Conservation (phyloP, 2,329 filamentous ascomycete species). For the Huntiella decipiens region DNA sequence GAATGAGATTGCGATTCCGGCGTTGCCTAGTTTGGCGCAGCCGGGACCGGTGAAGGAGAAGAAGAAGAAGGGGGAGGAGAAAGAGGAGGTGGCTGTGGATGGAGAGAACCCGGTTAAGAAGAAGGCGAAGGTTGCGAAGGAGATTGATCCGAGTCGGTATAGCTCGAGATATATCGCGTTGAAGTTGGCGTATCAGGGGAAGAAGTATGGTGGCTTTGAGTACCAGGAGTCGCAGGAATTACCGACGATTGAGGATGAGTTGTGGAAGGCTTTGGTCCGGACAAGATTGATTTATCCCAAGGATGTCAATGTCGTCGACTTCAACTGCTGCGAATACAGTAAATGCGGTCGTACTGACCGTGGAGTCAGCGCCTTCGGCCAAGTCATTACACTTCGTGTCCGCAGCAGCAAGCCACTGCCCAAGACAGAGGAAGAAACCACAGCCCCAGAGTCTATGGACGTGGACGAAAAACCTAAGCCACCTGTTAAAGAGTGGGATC, state of each 20-base stretch:
- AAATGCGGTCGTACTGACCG: slow-evolving; percentile 89
- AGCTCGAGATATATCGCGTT: slow-evolving; percentile 70
- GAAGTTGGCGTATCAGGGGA: slow-evolving; percentile 85
- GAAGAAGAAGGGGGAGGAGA: slow-evolving; percentile 8
- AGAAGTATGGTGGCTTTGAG: slow-evolving; percentile 84
- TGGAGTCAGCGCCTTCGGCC: slow-evolving; percentile 90
- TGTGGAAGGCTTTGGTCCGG: slow-evolving; percentile 81
- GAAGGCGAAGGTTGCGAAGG: slow-evolving; percentile 21
- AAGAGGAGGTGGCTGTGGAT: slow-evolving; percentile 1
- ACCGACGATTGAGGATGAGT: slow-evolving; percentile 76
- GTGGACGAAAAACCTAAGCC: slow-evolving; percentile 7
- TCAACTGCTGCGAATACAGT: slow-evolving; percentile 72
- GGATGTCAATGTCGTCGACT: slow-evolving; percentile 46
- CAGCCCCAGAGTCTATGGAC: slow-evolving; percentile 6
- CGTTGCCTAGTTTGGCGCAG: slow-evolving; percentile 8
- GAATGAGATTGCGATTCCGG: slow-evolving; percentile 9
- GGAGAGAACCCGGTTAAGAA: slow-evolving; percentile 14
- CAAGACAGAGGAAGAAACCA: slow-evolving; percentile 15
- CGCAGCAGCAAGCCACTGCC: slow-evolving; percentile 53
- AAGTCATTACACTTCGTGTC: slow-evolving; percentile 72
- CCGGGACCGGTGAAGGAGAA: slow-evolving; percentile 3
- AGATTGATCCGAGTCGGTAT: slow-evolving; percentile 65
- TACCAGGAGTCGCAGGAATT: slow-evolving; percentile 54
- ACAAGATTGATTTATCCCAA: slow-evolving; percentile 62
- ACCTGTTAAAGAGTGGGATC: slow-evolving; percentile 32